A percentile compares a stretch with the other conserved stretches of the same genome.
phyloP scores from a whole-genome alignment of 73 alveolate species.

The Stentor roeselii region DNA sequence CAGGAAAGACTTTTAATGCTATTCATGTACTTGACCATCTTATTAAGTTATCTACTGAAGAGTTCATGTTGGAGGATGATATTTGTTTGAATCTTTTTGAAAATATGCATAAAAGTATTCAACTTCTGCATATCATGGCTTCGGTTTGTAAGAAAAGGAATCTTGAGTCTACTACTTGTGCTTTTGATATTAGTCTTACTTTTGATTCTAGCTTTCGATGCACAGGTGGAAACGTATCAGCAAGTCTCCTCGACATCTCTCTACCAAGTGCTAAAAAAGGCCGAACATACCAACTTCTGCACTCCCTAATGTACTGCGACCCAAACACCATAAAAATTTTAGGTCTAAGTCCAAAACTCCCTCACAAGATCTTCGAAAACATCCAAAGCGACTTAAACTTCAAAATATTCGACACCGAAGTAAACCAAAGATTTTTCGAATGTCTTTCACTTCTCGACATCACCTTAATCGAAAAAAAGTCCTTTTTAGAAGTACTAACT shows the following conservation, averaged over 20 bases:
- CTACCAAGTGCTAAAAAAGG: neutral
- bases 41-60: neutral
- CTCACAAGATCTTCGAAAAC: neutral
- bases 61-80: neutral
- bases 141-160: neutral
- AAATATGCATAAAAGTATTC: slow-evolving; percentile 3
- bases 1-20: slow-evolving; percentile 19
- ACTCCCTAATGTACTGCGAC: neutral
- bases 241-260: neutral
- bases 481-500: neutral
- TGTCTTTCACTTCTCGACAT: neutral
- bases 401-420: neutral
- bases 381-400: no score
- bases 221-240: neutral
- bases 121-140: neutral
- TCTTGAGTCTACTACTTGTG: slow-evolving; percentile 22
- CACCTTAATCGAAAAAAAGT: neutral
- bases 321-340: neutral
- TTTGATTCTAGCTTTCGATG: neutral
- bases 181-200: neutral
- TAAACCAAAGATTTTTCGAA: neutral
- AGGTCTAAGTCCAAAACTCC: neutral
- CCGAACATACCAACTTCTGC: slow-evolving; percentile 1
- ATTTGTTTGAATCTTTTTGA: neutral
- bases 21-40: slow-evolving; percentile 6